Evolutionary conservation across 345 rosid genomes (phyloP), one percentile per base, ranked within the genome.

Genomic region (Salix brachista): DNA sequence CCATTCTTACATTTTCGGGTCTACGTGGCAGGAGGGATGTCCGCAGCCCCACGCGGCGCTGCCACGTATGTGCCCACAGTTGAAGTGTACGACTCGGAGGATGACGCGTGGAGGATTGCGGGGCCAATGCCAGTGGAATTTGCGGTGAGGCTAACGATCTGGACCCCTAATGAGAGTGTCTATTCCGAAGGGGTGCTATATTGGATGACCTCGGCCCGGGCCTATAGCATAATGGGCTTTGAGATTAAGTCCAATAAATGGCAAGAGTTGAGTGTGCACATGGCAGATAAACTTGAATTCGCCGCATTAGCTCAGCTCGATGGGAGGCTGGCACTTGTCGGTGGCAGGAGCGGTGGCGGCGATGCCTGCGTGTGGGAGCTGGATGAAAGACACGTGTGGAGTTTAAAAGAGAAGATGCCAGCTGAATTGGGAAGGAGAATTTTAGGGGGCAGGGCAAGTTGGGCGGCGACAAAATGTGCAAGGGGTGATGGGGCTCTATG

Each of bases 1-100:
- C 75, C 67, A 30, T 74, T 52, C 44, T 75, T 77, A 1, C 5
- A 34, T 30, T 89, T 84, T 69, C 65, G 70, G 71, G 70, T 85
- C 75, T 89, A 87, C 76, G 89, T 89, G 74, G 92, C 87, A 1
- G 92, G 90, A 0, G 92, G 92, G 21, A 84, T 86, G 90, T 86
- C 87, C 2, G 83, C 80, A 8, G 81, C 78, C 0, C 81, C 83
- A 65, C 4, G 60, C 1, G 83, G 79, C 0, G 86, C 86, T 28
- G 82, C 90, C 70, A 77, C 54, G 1, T 84, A 86, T 23, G 92
- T 87, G 41, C 6, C 85, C 67, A 79, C 80, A 4, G 18, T 87
- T 70, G 92, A 89, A 77, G 77, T 85, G 85, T 89, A 87, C 30
- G 88, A 83, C 67, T 86, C 89, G 4, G 30, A 26, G 36, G 9